Conservation (phyloP, 345 rosid genomes). For the Boechera divaricarpa region DNA sequence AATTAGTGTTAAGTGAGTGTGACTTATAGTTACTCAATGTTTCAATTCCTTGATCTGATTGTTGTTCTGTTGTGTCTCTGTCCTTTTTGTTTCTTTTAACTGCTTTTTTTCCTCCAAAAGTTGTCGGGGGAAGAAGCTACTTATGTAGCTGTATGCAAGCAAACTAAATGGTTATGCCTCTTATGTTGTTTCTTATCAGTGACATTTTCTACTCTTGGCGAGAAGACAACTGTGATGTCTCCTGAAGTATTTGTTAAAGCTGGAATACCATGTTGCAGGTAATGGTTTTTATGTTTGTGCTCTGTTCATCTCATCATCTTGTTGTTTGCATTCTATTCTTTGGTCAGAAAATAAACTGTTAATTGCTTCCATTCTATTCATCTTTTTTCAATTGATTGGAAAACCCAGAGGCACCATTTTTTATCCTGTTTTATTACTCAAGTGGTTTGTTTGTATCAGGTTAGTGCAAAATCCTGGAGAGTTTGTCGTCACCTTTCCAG, state of each 20-base stretch:
- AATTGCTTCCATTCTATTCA: neutral
- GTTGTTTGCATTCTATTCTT: constrained; percentile 9
- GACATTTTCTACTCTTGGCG: constrained; percentile 87
- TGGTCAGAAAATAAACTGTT: too few species aligned
- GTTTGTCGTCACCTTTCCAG: constrained; percentile 95
- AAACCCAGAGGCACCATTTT: neutral
- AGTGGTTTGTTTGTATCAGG: constrained; percentile 50
- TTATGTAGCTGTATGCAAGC: constrained; percentile 7
- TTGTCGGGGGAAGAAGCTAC: neutral
- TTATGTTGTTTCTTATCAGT: constrained; percentile 51
- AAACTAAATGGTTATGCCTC: constrained; percentile 26
- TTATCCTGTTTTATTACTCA: neutral
- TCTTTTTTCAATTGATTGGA: constrained; percentile 11
- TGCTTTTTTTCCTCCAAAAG: neutral
- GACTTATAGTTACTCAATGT: constrained; percentile 1
- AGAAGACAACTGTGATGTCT: constrained; percentile 97
- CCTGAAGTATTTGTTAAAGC: constrained; percentile 92
- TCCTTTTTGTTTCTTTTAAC: constrained; percentile 2
- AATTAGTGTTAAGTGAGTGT: neutral
- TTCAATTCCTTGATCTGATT: constrained; percentile 15
- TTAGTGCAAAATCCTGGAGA: constrained; percentile 96
- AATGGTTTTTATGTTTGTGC: constrained; percentile 42
- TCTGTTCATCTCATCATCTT: constrained; percentile 32
- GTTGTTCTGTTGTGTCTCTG: neutral
- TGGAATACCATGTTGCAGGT: constrained; percentile 99